These are phyloP conservation scores for Noccaea bulbosa DNA, from an alignment of 345 rosid species.

Conservation along the genomic window DNA sequence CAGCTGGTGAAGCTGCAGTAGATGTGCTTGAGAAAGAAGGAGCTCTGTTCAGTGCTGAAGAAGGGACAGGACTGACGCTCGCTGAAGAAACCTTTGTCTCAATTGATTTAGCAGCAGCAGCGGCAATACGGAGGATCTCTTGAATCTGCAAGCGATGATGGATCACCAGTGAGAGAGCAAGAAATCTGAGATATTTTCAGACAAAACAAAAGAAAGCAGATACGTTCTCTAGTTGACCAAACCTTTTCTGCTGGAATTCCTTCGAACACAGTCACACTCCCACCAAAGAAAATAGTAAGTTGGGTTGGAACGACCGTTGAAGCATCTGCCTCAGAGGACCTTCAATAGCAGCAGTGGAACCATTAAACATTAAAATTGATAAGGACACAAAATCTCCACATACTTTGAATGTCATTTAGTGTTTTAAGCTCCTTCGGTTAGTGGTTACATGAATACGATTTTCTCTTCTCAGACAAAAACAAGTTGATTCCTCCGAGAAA, in stretches of 20 bases:
- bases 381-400: not conserved
- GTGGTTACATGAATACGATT: too few relatives aligned
- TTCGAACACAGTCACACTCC: conserved; percentile 72
- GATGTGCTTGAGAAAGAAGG: conserved; percentile 79
- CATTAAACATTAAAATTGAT: conserved; percentile 6
- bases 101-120: conserved; percentile 54
- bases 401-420: too few relatives aligned
- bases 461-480: not conserved
- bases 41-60: conserved; percentile 77
- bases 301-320: conserved; percentile 49
- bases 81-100: conserved; percentile 51
- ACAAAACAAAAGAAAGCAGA: conserved; percentile 2
- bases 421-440: too few relatives aligned
- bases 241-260: conserved; percentile 78
- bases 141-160: conserved; percentile 54
- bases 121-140: conserved; percentile 70
- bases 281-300: conserved; percentile 85
- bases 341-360: conserved; percentile 30
- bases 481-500: not conserved
- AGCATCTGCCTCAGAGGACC: conserved; percentile 51
- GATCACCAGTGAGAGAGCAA: not conserved
- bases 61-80: conserved; percentile 44
- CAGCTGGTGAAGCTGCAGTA: conserved; percentile 57
- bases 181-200: not conserved
- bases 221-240: not conserved